phyloP scores from a whole-genome alignment of 441 rosid species.

The Adansonia gregorii region DNA sequence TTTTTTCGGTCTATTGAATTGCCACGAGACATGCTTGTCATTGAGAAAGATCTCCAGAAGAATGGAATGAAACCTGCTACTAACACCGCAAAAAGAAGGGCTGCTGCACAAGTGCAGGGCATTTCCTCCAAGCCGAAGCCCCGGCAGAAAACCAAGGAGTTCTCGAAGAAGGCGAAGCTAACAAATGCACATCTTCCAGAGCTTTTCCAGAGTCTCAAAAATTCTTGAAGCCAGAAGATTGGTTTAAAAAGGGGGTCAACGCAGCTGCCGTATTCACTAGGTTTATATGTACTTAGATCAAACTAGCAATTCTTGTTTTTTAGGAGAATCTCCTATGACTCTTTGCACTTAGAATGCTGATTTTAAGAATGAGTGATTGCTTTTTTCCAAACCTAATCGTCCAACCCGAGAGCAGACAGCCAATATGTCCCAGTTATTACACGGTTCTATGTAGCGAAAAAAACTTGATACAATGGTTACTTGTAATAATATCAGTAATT shows the following conservation, averaged over 20 bases:
- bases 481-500: neutral
- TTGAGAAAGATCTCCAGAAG: slow-evolving; percentile 84
- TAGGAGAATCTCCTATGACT: too few relatives aligned
- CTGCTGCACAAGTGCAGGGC: slow-evolving; percentile 73
- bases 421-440: too few relatives aligned
- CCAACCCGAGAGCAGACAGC: too few relatives aligned
- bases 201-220: slow-evolving; percentile 60
- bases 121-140: slow-evolving; percentile 54
- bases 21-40: slow-evolving; percentile 78
- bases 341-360: too few relatives aligned
- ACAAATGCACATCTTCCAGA: slow-evolving; percentile 90
- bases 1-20: slow-evolving; percentile 64
- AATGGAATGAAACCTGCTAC: slow-evolving; percentile 87
- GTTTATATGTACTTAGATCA: too few relatives aligned
- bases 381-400: too few relatives aligned
- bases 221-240: neutral
- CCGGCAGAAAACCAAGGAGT: slow-evolving; percentile 82
- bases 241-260: too few relatives aligned
- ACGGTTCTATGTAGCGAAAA: neutral
- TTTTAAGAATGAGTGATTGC: too few relatives aligned
- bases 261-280: neutral
- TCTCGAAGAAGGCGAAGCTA: slow-evolving; percentile 85
- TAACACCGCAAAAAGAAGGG: slow-evolving; percentile 82
- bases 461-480: neutral
- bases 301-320: neutral